phyloP scores from a whole-genome alignment of 176 grass and related monocot species.

The Thinopyrum elongatum region DNA sequence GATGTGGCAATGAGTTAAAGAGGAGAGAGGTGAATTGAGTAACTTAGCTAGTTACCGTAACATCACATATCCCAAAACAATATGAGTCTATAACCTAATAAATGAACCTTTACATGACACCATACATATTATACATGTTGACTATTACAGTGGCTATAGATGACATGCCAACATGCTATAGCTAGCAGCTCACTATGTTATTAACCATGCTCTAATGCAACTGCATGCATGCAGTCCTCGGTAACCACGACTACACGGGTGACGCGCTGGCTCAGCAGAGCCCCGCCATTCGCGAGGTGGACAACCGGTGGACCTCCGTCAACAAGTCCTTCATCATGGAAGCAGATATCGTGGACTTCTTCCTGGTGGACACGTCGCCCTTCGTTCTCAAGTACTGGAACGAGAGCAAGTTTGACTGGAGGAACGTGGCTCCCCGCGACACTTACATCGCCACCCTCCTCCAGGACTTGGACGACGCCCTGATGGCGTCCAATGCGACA shows the following conservation, averaged over 20 bases:
- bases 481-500: constrained; percentile 49
- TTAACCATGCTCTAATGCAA: too few species aligned
- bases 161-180: too few species aligned
- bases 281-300: constrained; percentile 25
- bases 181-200: too few species aligned
- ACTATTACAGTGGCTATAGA: too few species aligned
- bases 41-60: too few species aligned
- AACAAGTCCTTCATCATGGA: constrained; percentile 47
- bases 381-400: constrained; percentile 84
- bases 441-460: constrained; percentile 59
- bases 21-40: too few species aligned
- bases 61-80: too few species aligned
- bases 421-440: constrained; percentile 67
- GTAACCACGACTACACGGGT: constrained; percentile 44
- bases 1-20: too few species aligned
- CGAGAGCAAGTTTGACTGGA: constrained; percentile 78
- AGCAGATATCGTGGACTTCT: constrained; percentile 60
- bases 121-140: too few species aligned
- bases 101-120: too few species aligned
- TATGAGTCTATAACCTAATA: too few species aligned
- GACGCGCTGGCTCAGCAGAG: constrained; percentile 45
- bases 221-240: constrained; percentile 20
- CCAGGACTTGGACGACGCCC: constrained; percentile 53
- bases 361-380: constrained; percentile 74
- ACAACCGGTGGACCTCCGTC: constrained; percentile 35